Base-by-base conservation (phyloP, 2,329 filamentous ascomycete species). In the Capronia americana region DNA sequence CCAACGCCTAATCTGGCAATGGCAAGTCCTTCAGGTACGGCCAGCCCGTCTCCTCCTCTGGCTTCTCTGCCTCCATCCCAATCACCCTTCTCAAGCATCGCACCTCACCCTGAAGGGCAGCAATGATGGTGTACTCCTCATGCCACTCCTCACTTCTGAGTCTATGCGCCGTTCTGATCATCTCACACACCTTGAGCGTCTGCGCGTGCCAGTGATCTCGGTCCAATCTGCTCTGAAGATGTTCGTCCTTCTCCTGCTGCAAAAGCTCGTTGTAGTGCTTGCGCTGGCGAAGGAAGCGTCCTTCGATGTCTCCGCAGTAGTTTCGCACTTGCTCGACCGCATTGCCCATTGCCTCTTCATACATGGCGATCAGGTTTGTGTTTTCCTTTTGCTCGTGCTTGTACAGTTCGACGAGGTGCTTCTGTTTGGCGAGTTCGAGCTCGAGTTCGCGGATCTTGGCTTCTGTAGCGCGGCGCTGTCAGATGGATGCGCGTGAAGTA, bases 261-360 rank as follows among this genome's bases (percentile, higher is more conserved):
- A 84, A 76, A 4, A 84, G 77, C 53, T 81, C 78, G 70, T 83
- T 83, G 73, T 83, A 84, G 69, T 82, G 81, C 50, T 76, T 77
- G 68, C 81, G 81, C 68, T 83, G 80, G 4, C 78, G 74, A 6
- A 83, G 76, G 66, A 78, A 82, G 56, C 82, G 77, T 74, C 79
- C 77, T 65, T 83, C 82, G 71, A 82, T 82, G 73, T 81, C 81
- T 67, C 79, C 79, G 72, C 80, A 82, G 70, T 83, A 83, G 71
- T 80, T 81, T 65, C 82, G 82, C 61, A 84, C 82, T 67, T 83
- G 81, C 61, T 84, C 82, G 20, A 83, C 80, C 74, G 83, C 81
- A 6, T 76, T 78, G 46, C 81, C 81, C 28, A 84, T 75, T 10
- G 74, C 77, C 14, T 77, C 75, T 69, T 84, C 82, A 66, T 83